A percentile compares a stretch with the other conserved stretches of the same genome.
Evolutionary conservation across 2,329 filamentous ascomycete genomes (phyloP).

Genomic region (Colletotrichum sojae): DNA sequence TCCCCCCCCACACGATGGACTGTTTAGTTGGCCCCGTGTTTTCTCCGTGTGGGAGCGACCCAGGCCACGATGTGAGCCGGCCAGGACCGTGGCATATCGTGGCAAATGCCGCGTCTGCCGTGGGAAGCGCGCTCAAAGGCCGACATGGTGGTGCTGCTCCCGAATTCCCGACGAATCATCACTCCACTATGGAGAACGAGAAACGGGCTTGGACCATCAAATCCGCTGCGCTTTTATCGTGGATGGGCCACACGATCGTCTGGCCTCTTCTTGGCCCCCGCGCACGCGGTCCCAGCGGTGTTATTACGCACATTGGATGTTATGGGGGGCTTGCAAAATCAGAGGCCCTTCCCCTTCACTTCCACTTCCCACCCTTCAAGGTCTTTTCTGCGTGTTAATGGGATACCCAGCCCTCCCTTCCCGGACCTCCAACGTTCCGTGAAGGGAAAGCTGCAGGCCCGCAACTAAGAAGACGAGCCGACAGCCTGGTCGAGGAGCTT

Average conservation of each 20-base stretch:
- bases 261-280: not conserved
- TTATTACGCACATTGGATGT: constrained; percentile 17
- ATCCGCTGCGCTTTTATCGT: not conserved
- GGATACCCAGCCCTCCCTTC: not conserved
- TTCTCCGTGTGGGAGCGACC: not conserved
- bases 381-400: not conserved
- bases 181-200: not conserved
- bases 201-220: not conserved
- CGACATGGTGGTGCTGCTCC: not conserved
- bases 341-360: too few species aligned
- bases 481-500: not conserved
- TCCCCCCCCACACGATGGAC: too few species aligned
- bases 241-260: constrained; percentile 14
- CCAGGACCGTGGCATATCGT: too few species aligned
- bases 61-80: not conserved
- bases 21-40: constrained; percentile 44
- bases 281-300: not conserved
- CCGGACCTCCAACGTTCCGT: constrained; percentile 12
- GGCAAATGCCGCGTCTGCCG: not conserved
- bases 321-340: not conserved
- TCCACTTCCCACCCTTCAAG: not conserved
- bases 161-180: not conserved
- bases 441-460: constrained; percentile 18
- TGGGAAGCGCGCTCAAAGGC: not conserved
- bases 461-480: constrained; percentile 2